phyloP scores from a whole-genome alignment of 371 early-diverging fungal species.

The Mucor mucedo region DNA sequence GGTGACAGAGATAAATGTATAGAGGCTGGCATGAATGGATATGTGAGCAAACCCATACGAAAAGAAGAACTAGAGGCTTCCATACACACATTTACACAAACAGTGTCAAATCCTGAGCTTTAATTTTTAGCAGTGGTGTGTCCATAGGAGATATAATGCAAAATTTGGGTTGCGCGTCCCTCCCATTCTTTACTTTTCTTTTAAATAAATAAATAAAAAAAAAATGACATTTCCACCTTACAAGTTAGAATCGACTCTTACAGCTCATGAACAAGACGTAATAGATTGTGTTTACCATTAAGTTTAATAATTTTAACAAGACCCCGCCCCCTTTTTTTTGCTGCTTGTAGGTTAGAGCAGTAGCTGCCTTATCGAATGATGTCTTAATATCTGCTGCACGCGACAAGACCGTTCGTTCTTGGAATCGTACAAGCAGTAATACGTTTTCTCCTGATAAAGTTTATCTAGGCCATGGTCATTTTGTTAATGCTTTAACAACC shows the following conservation, averaged over 20 bases:
- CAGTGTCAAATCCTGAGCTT: background rate
- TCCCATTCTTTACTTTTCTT: background rate
- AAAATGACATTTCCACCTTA: slow-evolving; percentile 27
- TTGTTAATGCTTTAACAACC: slow-evolving; percentile 80
- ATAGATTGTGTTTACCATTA: too few species aligned
- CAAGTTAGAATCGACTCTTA: slow-evolving; percentile 21
- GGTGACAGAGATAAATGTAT: slow-evolving; percentile 59
- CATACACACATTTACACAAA: slow-evolving; percentile 30
- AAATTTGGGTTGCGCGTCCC: slow-evolving; percentile 21
- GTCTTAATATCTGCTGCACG: slow-evolving; percentile 81
- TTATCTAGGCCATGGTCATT: slow-evolving; percentile 77
- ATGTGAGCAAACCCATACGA: slow-evolving; percentile 50
- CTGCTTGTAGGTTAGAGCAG: slow-evolving; percentile 68
- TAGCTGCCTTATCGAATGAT: slow-evolving; percentile 67
- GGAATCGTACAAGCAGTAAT: slow-evolving; percentile 56
- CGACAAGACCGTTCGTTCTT: slow-evolving; percentile 73
- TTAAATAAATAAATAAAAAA: background rate
- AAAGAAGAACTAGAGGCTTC: slow-evolving; percentile 52
- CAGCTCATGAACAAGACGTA: slow-evolving; percentile 47
- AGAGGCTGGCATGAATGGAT: slow-evolving; percentile 47
- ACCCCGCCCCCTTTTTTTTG: background rate
- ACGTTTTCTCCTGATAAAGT: slow-evolving; percentile 57
- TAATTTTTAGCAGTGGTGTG: background rate
- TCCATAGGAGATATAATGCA: slow-evolving; percentile 1
- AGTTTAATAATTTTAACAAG: background rate